phyloP scores from a whole-genome alignment of 176 grass and related monocot genomes.

The Carex cristatella region DNA sequence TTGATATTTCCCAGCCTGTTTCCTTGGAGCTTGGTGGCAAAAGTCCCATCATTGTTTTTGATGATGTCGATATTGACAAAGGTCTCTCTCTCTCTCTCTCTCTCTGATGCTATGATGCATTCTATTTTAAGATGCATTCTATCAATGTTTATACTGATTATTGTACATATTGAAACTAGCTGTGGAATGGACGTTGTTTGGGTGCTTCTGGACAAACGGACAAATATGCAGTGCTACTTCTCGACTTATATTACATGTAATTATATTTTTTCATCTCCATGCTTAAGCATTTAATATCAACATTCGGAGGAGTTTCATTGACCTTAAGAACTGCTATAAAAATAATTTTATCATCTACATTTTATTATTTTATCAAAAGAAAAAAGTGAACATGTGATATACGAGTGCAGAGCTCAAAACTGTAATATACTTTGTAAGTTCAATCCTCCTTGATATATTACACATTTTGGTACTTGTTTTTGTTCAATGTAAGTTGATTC shows the following conservation, averaged over 20 bases:
- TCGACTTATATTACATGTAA: constrained; percentile 93
- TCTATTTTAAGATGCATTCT: constrained; percentile 3
- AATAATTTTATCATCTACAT: not conserved
- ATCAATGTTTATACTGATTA: constrained; percentile 8
- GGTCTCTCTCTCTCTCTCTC: constrained; percentile 36
- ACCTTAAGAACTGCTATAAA: not conserved
- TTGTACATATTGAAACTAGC: constrained; percentile 49
- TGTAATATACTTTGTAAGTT: not conserved
- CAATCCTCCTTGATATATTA: not conserved
- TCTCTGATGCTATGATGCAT: not conserved
- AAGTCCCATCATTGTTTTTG: constrained; percentile 97
- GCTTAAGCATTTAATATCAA: not conserved
- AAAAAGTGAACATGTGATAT: not conserved
- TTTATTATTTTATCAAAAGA: not conserved
- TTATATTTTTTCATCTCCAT: not conserved
- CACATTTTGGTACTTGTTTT: not conserved
- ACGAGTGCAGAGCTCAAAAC: not conserved
- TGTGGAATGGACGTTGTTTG: constrained; percentile 97
- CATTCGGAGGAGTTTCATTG: not conserved
- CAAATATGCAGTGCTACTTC: constrained; percentile 99
- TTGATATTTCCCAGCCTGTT: constrained; percentile 68
- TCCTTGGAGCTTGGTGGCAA: constrained; percentile 97
- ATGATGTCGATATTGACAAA: constrained; percentile 97
- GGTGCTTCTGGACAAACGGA: constrained; percentile 99
- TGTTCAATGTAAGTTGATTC: not conserved